Conservation (phyloP, 495 filamentous ascomycete species). For the Xylaria castorea region DNA sequence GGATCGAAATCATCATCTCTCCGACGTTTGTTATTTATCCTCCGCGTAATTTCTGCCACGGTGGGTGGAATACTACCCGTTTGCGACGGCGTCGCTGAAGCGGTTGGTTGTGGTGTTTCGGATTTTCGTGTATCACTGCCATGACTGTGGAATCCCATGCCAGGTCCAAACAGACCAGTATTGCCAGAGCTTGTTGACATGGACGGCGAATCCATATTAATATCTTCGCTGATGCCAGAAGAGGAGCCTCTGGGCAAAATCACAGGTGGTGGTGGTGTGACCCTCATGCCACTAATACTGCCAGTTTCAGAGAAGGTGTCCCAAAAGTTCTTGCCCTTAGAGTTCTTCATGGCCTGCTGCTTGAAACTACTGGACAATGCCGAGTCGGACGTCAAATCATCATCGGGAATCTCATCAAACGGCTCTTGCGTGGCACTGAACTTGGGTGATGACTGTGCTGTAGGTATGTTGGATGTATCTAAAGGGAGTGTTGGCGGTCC, state of each 20-base stretch:
- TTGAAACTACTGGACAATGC: conserved; percentile 70
- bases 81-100: conserved; percentile 46
- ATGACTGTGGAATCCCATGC: conserved; percentile 21
- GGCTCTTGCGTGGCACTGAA: conserved; percentile 50
- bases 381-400: conserved; percentile 65
- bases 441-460: conserved; percentile 61
- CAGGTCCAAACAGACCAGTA: conserved; percentile 30
- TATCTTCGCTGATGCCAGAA: conserved; percentile 73
- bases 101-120: conserved; percentile 54
- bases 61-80: conserved; percentile 47
- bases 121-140: conserved; percentile 36
- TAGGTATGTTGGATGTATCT: conserved; percentile 43
- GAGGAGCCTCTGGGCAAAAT: conserved; percentile 62
- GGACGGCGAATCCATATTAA: conserved; percentile 76
- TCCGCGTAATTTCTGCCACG: conserved; percentile 71
- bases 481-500: conserved; percentile 27
- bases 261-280: conserved; percentile 68
- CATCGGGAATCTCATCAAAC: conserved; percentile 66
- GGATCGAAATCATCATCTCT: conserved; percentile 93
- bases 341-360: conserved; percentile 72
- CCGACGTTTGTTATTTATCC: conserved; percentile 75
- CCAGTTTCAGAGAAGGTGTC: conserved; percentile 69
- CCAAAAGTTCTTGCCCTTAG: conserved; percentile 79
- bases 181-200: conserved; percentile 51
- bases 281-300: conserved; percentile 60